Percentiles rank a stretch among this genome's conserved stretches.
These are phyloP conservation scores for Termitomyces sp. DNA, from an alignment of 768 basidiomycete species.

Conservation along the genomic window DNA sequence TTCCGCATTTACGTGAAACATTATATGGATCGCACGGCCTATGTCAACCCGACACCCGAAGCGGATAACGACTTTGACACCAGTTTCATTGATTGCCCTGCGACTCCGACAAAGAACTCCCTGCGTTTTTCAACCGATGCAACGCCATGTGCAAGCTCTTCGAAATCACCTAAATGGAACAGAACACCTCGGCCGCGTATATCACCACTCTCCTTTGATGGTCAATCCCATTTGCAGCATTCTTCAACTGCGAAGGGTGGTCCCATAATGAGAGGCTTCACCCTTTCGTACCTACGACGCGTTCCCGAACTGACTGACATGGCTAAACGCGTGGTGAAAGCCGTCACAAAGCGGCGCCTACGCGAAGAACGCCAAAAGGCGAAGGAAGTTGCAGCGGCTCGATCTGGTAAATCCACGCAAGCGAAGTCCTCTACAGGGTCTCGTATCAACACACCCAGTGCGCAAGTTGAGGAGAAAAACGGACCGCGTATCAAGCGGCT, in stretches of 20 bases:
- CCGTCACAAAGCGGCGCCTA: conserved; percentile 52
- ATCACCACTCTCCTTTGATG: conserved; percentile 8
- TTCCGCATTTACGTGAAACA: conserved; percentile 78
- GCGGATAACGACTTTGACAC: conserved; percentile 9
- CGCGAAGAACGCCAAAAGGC: conserved; percentile 44
- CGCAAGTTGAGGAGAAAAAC: conserved; percentile 20
- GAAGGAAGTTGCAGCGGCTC: conserved; percentile 23
- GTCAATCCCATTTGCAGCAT: not conserved
- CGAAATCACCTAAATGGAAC: not conserved
- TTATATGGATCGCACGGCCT: conserved; percentile 63
- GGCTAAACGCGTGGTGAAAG: conserved; percentile 60
- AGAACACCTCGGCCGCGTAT: conserved; percentile 24
- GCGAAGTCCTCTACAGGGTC: not conserved
- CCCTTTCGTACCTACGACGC: conserved; percentile 71
- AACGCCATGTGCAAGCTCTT: conserved; percentile 22
- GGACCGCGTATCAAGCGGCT: conserved; percentile 60
- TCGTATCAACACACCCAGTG: not conserved
- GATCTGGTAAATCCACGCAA: not conserved
- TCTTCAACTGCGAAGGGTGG: not conserved
- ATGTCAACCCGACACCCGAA: conserved; percentile 5
- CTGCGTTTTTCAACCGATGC: conserved; percentile 7
- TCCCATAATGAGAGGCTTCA: conserved; percentile 45
- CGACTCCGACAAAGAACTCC: conserved; percentile 9
- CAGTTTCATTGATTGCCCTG: not conserved
- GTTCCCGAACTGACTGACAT: conserved; percentile 69